Base-by-base conservation (phyloP, 306 rosid species). In the Albizia julibrissin region DNA sequence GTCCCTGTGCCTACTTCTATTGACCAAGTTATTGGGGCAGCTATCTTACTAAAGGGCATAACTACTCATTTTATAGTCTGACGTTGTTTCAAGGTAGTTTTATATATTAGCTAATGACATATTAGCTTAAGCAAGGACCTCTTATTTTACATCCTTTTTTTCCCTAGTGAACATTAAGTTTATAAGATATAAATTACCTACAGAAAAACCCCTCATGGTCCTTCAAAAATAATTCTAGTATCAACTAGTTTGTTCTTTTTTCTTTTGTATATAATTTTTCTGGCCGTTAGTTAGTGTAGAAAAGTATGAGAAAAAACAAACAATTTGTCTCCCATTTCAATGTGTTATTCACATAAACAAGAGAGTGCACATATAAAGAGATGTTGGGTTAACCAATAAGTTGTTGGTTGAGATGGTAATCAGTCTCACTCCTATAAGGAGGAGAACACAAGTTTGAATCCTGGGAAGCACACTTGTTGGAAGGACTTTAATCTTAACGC, bases 41-140 rank as follows among this genome's bases (percentile, higher is more conserved):
- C 99, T n/a, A 11, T 93, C 75, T 5, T 95, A 64, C 87, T 88
- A 31, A 93, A 93, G 90, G 99, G 99, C 71, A 91, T 95, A 98
- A 93, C 98, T 4, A 77, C 90, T 72, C 95, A 88, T 10, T 84
- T 22, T 89, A 88, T 95, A 76, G 79, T 93, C 21, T 91, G 92
- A 2, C 87, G 89, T 33, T 93, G 94, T 83, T 95, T 93, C 85
- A 89, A 91, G 99, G 98, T 93, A 75, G 43, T 76, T 42, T 72
- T 76, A 42, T n/a, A 49, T 61, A 43, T 83, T 29, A 12, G 69
- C 21, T 50, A 72, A 66, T 13, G 6, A 22, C 33, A 71, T 70
- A 2, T 11, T 52, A 22, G 61, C 79, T 29, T 16, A 14, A 58
- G 54, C 62, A 82, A 77, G 46, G 54, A 66, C 54, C 27, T 81